A percentile compares a stretch with the other conserved stretches of the same genome.
Evolutionary conservation across 495 filamentous ascomycete genomes (phyloP).

Genomic region (Aspergillus sclerotiicarbonarius): DNA sequence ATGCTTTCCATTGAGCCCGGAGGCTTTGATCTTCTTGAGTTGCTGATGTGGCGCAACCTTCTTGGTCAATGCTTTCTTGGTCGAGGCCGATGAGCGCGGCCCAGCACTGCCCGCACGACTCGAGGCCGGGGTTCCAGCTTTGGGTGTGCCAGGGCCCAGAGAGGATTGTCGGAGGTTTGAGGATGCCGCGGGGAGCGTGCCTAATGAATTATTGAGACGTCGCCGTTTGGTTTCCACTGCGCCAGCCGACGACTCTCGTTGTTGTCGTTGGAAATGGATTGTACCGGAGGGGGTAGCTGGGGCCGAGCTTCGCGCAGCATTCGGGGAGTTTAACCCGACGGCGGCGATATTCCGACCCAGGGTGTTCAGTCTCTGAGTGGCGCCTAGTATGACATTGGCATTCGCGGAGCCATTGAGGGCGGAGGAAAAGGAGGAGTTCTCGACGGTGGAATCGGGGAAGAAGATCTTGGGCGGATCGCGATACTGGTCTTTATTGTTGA

Average conservation of each 20-base stretch:
- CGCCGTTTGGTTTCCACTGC: slow-evolving; percentile 71
- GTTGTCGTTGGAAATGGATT: slow-evolving; percentile 58
- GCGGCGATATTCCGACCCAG: slow-evolving; percentile 25
- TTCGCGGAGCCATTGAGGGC: slow-evolving; percentile 44
- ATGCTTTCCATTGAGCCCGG: slow-evolving; percentile 47
- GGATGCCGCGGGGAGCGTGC: slow-evolving; percentile 63
- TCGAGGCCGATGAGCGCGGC: slow-evolving; percentile 50
- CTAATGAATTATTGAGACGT: slow-evolving; percentile 63
- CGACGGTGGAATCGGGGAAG: slow-evolving; percentile 42
- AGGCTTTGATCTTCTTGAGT: slow-evolving; percentile 51
- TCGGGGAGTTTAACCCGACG: slow-evolving; percentile 28
- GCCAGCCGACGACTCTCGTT: slow-evolving; percentile 76
- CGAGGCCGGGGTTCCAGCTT: slow-evolving; percentile 61
- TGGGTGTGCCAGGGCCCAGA: slow-evolving; percentile 82
- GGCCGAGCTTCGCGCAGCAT: slow-evolving; percentile 48
- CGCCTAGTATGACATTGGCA: slow-evolving; percentile 37
- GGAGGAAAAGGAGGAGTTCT: slow-evolving; percentile 39
- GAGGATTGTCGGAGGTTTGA: slow-evolving; percentile 80
- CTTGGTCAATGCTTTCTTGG: slow-evolving; percentile 61
- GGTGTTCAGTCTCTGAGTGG: slow-evolving; percentile 47
- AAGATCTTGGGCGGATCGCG: slow-evolving; percentile 54
- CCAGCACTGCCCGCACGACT: slow-evolving; percentile 71
- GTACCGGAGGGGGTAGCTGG: slow-evolving; percentile 65
- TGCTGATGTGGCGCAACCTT: slow-evolving; percentile 67
- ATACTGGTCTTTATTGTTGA: slow-evolving; percentile 59